These are phyloP conservation scores for Coniochaeta sp. DNA, from an alignment of 2,329 filamentous ascomycete genomes.

Conservation along the genomic window DNA sequence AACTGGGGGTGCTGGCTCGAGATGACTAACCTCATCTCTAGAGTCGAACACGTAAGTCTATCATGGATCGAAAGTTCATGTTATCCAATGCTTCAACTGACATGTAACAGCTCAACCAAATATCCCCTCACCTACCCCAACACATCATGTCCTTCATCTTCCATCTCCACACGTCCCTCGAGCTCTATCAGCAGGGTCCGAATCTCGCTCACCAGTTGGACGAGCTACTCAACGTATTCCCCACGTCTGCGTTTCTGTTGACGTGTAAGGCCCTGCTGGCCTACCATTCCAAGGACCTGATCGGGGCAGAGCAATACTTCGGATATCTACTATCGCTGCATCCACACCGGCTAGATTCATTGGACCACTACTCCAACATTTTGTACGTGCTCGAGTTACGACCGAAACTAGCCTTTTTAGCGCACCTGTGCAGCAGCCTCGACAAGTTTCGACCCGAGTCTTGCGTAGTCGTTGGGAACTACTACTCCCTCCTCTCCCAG, in stretches of 20 bases:
- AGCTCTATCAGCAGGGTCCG: conserved; percentile 80
- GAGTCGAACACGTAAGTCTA: conserved; percentile 68
- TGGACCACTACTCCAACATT: conserved; percentile 97
- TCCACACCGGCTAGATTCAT: conserved; percentile 70
- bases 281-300: conserved; percentile 83
- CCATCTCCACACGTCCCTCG: conserved; percentile 81
- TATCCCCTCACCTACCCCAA: conserved; percentile 68
- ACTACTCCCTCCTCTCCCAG: conserved; percentile 88
- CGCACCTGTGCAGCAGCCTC: conserved; percentile 81
- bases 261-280: conserved; percentile 82
- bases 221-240: conserved; percentile 78
- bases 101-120: conserved; percentile 55
- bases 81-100: conserved; percentile 16
- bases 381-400: conserved; percentile 86
- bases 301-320: conserved; percentile 59
- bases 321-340: conserved; percentile 73
- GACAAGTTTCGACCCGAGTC: conserved; percentile 97
- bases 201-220: conserved; percentile 67
- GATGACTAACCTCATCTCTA: conserved; percentile 71
- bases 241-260: conserved; percentile 78
- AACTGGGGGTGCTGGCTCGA: conserved; percentile 98
- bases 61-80: not conserved
- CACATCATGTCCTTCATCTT: conserved; percentile 95
- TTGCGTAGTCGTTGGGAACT: conserved; percentile 94
- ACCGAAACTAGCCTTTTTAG: conserved; percentile 86